phyloP scores from a whole-genome alignment of 306 rosid species.

The Begonia fuchsioides region DNA sequence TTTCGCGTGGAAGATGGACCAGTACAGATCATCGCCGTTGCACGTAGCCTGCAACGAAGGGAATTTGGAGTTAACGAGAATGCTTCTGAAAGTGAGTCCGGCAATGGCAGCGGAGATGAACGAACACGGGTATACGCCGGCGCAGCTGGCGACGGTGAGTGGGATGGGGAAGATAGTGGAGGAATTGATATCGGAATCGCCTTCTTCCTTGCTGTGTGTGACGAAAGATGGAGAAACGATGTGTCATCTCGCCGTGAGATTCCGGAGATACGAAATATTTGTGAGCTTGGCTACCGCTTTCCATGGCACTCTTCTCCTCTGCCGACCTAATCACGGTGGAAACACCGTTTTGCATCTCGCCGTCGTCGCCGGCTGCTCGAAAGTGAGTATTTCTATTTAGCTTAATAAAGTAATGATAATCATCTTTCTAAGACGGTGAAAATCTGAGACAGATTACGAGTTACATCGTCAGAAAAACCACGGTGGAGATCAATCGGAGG shows the following conservation, averaged over 20 bases:
- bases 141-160: slow-evolving; percentile 36
- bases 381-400: slow-evolving; percentile 25
- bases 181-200: slow-evolving; percentile 22
- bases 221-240: slow-evolving; percentile 51
- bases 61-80: slow-evolving; percentile 36
- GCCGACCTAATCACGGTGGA: slow-evolving; percentile 34
- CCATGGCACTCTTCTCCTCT: slow-evolving; percentile 21
- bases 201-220: slow-evolving; percentile 26
- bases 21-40: slow-evolving; percentile 31
- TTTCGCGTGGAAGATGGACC: slow-evolving; percentile 22
- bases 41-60: slow-evolving; percentile 39
- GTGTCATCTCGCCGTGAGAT: slow-evolving; percentile 45
- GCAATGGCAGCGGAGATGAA: slow-evolving; percentile 24
- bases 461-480: slow-evolving; percentile 9
- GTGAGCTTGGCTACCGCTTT: slow-evolving; percentile 22
- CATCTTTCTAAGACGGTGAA: not conserved
- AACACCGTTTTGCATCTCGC: slow-evolving; percentile 49
- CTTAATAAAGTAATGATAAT: not conserved
- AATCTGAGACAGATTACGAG: not conserved
- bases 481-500: slow-evolving; percentile 18
- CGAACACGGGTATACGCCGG: slow-evolving; percentile 47
- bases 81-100: slow-evolving; percentile 26
- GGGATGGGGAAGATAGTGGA: slow-evolving; percentile 36
- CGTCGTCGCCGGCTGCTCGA: slow-evolving; percentile 25
- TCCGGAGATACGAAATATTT: slow-evolving; percentile 35